phyloP scores from a whole-genome alignment of 2,329 filamentous ascomycete species.

The Fusarium mangiferae region DNA sequence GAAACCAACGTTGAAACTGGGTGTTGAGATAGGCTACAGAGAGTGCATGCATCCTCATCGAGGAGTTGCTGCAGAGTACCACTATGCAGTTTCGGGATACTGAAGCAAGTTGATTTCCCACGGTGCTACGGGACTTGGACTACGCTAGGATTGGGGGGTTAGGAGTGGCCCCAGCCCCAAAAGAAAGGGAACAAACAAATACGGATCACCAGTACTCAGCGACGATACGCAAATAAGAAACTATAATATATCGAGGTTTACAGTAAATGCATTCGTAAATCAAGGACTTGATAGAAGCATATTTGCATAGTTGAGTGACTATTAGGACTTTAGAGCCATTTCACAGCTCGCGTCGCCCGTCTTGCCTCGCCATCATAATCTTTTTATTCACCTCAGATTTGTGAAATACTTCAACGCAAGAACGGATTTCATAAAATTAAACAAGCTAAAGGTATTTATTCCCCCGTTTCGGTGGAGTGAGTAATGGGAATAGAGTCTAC shows the following conservation, averaged over 20 bases:
- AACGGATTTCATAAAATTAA: no score
- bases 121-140: background rate
- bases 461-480: no score
- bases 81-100: background rate
- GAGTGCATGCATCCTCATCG: background rate
- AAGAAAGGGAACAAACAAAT: background rate
- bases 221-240: background rate
- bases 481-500: no score
- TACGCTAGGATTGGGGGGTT: background rate
- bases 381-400: no score
- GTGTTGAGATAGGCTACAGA: background rate
- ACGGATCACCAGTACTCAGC: background rate
- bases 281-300: background rate
- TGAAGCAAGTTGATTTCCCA: background rate
- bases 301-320: background rate
- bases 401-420: no score
- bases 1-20: background rate
- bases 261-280: no score
- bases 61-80: background rate
- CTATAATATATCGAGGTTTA: accelerated
- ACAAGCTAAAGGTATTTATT: no score
- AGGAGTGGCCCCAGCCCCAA: background rate
- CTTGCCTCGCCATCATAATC: no score
- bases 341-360: no score
- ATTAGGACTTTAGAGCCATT: background rate